Base-by-base conservation (phyloP, 495 filamentous ascomycete genomes). In the Tricharina praecox region DNA sequence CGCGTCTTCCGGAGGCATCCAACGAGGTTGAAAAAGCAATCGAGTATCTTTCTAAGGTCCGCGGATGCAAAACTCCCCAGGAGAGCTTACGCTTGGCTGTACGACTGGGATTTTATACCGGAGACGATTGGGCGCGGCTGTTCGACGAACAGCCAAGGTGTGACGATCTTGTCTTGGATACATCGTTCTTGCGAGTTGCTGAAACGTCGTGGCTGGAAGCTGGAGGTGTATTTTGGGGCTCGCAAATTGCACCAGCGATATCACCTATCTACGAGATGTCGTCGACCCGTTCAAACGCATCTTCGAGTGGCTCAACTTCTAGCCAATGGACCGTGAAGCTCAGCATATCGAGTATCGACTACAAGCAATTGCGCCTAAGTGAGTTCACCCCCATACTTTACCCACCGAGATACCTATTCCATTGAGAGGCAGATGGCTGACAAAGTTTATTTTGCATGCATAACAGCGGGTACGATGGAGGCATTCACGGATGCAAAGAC, bases 321-420 rank as follows among this genome's bases (percentile, higher is more conserved):
- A 77, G 81, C 48, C 67, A 72, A 15, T 84, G 79, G 79, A 77
- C 79, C 3, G 79, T 84, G 38, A 78, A 77, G 50, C 77, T 84
- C 35, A 79, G 73, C 20, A 74, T 84, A 45, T 77, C 83, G 55
- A 67, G 71, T 42, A 70, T 83, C 52, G 76, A 84, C 60, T 72
- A 74, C 50, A 58, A 63, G 1, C 54, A 58, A 21, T 21, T 59
- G 39, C 55, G 50, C 23, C 48, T 58, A 36, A 58, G 55, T 58
- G 50, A 40, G 55, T 33, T 47, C 32, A 34, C 33, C n/a, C n/a
- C n/a, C n/a, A n/a, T n/a, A n/a, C n/a, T n/a, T n/a, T n/a, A n/a
- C n/a, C n/a, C n/a, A n/a, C n/a, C n/a, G n/a, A n/a, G n/a, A n/a
- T n/a, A n/a, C n/a, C n/a, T n/a, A n/a, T n/a, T n/a, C n/a, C n/a